Evolutionary conservation across 2,329 filamentous ascomycete genomes (phyloP).

Genomic region (Coniochaeta ligniaria): DNA sequence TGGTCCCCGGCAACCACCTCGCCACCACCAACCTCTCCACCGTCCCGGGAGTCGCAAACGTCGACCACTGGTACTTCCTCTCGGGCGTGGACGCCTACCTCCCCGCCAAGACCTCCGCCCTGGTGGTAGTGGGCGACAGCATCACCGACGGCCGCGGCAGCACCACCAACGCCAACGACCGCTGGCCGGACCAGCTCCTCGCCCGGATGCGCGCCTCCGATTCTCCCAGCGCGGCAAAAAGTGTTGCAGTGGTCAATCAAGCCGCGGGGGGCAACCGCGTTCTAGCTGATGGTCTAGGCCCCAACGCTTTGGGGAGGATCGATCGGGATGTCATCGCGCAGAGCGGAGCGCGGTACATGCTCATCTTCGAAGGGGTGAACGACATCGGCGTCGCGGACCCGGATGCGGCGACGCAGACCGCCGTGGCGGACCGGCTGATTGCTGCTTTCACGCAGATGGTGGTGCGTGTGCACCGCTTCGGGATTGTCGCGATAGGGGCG

Average conservation of each 20-base stretch:
- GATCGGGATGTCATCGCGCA: constrained; percentile 55
- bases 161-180: constrained; percentile 49
- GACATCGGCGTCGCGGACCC: constrained; percentile 49
- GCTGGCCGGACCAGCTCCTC: constrained; percentile 36
- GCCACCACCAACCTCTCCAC: constrained; percentile 29
- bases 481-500: constrained; percentile 48
- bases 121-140: constrained; percentile 57
- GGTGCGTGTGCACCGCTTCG: constrained; percentile 40
- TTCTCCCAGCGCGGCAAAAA: constrained; percentile 20
- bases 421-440: constrained; percentile 39
- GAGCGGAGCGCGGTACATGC: constrained; percentile 42
- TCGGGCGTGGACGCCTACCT: constrained; percentile 49
- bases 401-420: constrained; percentile 31
- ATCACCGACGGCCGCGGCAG: constrained; percentile 59
- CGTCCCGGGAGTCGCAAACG: constrained; percentile 9
- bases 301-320: constrained; percentile 47
- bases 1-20: constrained; percentile 44
- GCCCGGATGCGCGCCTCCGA: constrained; percentile 28
- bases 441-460: constrained; percentile 50
- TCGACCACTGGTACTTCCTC: constrained; percentile 52
- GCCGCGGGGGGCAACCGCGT: constrained; percentile 58
- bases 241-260: constrained; percentile 48
- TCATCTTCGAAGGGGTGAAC: constrained; percentile 58
- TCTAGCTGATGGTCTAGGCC: constrained; percentile 51
- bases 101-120: constrained; percentile 28